Percentiles rank a stretch among this genome's conserved stretches.
These are phyloP conservation scores for Balamuthia mandrillaris DNA, from an alignment of 208 protist species.

Conservation along the genomic window DNA sequence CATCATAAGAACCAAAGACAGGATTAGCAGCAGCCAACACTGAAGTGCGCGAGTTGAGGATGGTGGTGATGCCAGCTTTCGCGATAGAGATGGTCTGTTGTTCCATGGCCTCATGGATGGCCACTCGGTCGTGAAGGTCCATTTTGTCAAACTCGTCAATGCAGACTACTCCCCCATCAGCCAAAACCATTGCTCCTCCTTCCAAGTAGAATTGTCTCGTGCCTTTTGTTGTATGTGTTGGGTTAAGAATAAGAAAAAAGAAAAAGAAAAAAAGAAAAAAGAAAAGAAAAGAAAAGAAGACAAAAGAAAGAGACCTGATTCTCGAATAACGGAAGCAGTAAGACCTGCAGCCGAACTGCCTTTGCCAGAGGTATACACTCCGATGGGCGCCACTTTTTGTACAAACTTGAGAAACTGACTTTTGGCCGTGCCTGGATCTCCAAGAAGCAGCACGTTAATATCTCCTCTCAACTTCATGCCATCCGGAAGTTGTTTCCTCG, in stretches of 20 bases:
- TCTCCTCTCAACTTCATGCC: constrained; percentile 94
- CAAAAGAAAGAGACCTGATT: constrained; percentile 73
- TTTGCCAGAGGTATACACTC: constrained; percentile 99
- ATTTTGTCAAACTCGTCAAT: constrained; percentile 99
- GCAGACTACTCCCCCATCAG: constrained; percentile 99
- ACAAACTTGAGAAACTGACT: constrained; percentile 77
- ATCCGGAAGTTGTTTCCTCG: constrained; percentile 90
- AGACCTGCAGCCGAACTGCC: constrained; percentile 83
- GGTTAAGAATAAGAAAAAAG: background rate
- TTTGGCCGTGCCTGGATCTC: constrained; percentile 92
- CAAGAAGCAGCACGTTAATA: constrained; percentile 99
- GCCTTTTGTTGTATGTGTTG: background rate
- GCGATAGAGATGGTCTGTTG: constrained; percentile 98
- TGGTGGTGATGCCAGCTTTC: constrained; percentile 98
- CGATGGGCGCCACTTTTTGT: background rate
- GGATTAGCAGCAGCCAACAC: constrained; percentile 99
- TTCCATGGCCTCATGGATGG: constrained; percentile 99
- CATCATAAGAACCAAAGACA: constrained; percentile 81
- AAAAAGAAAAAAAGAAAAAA: background rate
- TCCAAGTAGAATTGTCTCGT: constrained; percentile 96
- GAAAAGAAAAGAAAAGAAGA: constrained; percentile 53
- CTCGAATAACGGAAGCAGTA: constrained; percentile 82
- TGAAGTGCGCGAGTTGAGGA: constrained; percentile 97
- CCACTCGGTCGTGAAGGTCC: constrained; percentile 93
- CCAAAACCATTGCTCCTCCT: constrained; percentile 99